Conservation (phyloP, 169 alveolate genomes). For the Besnoitia besnoiti region DNA sequence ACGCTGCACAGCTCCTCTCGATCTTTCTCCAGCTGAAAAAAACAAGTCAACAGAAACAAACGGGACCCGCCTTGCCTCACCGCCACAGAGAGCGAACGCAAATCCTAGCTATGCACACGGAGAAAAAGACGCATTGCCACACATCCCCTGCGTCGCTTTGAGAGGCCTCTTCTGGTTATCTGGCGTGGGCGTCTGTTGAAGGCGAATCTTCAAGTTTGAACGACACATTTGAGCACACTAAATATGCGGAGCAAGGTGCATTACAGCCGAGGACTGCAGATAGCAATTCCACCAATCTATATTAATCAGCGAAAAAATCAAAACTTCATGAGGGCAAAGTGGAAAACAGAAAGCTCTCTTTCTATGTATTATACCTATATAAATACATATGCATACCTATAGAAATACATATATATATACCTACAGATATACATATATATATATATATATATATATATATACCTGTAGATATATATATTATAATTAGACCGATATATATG, state of each 20-base stretch:
- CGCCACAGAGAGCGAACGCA: too few species aligned
- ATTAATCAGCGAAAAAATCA: neutral
- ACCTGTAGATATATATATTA: neutral
- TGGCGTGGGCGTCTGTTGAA: too few species aligned
- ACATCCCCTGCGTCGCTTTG: too few species aligned
- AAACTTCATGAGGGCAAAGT: neutral
- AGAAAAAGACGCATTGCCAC: too few species aligned
- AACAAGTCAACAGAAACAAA: neutral
- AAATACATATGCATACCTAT: neutral
- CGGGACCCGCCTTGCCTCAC: too few species aligned
- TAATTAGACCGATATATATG: neutral
- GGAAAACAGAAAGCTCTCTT: neutral
- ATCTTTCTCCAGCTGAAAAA: neutral
- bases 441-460: neutral
- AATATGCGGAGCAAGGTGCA: too few species aligned
- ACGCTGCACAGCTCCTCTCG: neutral
- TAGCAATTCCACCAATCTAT: too few species aligned
- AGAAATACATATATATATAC: neutral
- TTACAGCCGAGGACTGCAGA: too few species aligned
- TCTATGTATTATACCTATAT: neutral
- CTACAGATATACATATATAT: neutral
- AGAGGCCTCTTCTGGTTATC: too few species aligned
- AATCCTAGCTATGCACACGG: too few species aligned
- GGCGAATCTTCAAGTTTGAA: too few species aligned
- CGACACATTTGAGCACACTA: too few species aligned